phyloP scores from a whole-genome alignment of 2,329 filamentous ascomycete species.

The Phaeoacremonium minimum region DNA sequence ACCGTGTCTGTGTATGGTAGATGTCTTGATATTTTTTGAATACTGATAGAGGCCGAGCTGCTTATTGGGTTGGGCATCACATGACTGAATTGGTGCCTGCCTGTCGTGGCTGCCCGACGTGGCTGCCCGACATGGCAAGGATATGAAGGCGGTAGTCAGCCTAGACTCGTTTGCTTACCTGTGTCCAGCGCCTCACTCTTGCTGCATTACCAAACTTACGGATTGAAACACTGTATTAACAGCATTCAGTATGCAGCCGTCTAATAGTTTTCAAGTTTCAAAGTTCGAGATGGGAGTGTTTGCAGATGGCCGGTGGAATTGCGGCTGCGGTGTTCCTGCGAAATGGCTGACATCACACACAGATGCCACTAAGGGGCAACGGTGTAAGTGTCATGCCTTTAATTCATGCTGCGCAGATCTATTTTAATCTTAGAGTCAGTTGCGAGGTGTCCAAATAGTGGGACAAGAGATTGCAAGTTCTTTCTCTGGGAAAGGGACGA shows the following conservation, averaged over 20 bases:
- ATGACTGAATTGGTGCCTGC: not conserved
- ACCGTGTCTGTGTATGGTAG: not conserved
- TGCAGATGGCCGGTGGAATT: not conserved
- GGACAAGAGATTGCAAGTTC: not conserved
- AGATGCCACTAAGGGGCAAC: not conserved
- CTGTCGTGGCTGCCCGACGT: not conserved
- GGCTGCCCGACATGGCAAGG: not conserved
- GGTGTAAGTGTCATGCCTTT: not conserved
- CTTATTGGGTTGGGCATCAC: not conserved
- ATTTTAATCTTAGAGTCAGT: not conserved
- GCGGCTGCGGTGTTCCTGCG: not conserved
- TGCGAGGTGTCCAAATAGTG: not conserved
- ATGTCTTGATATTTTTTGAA: not conserved
- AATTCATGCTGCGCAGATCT: not conserved
- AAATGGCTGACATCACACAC: not conserved
- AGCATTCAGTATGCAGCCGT: not conserved
- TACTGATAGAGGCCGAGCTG: not conserved
- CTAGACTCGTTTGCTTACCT: not conserved
- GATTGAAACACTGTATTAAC: not conserved
- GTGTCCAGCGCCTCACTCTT: not conserved
- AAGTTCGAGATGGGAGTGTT: constrained; percentile 2
- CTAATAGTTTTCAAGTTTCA: not conserved
- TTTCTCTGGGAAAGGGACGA: not conserved
- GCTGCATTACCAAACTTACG: not conserved
- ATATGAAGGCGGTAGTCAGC: not conserved